Evolutionary conservation across 2,329 filamentous ascomycete species (phyloP).

Genomic region (Blastomyces parvus): DNA sequence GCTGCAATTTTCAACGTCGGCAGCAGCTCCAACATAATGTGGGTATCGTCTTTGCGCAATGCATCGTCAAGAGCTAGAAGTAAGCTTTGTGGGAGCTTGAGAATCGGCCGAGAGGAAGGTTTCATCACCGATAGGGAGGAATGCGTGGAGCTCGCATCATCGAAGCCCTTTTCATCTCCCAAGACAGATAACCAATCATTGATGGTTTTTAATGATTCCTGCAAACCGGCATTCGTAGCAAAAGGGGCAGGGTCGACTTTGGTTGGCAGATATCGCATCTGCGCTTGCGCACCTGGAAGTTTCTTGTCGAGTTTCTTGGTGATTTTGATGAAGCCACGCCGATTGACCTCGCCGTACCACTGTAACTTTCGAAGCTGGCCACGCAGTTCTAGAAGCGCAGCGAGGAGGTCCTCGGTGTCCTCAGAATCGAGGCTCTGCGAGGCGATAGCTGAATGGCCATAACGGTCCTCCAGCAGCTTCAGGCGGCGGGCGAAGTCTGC

Average conservation of each 20-base stretch:
- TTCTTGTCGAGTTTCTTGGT: constrained; percentile 99
- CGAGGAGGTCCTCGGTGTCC: constrained; percentile 84
- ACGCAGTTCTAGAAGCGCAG: constrained; percentile 77
- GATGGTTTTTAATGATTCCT: constrained; percentile 55
- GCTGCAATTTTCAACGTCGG: constrained; percentile 48
- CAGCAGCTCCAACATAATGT: constrained; percentile 42
- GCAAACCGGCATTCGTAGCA: constrained; percentile 59
- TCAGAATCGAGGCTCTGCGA: constrained; percentile 70
- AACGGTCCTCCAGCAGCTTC: constrained; percentile 77
- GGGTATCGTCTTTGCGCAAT: constrained; percentile 33
- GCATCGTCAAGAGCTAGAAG: constrained; percentile 35
- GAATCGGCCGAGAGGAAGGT: constrained; percentile 62
- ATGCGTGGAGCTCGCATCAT: constrained; percentile 63
- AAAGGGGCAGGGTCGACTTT: constrained; percentile 87
- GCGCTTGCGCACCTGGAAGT: constrained; percentile 62
- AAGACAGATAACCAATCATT: constrained; percentile 87
- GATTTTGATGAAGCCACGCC: constrained; percentile 92
- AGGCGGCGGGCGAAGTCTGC: constrained; percentile 73
- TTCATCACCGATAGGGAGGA: constrained; percentile 64
- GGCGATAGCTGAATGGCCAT: constrained; percentile 62
- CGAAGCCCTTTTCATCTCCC: constrained; percentile 61
- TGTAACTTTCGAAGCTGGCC: constrained; percentile 82
- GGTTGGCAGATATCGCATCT: constrained; percentile 76
- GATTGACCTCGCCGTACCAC: constrained; percentile 97
- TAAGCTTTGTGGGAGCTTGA: constrained; percentile 57